A percentile compares a stretch with the other conserved stretches of the same genome.
phyloP scores from a whole-genome alignment of 768 basidiomycete species.

The Amanita rimosa region DNA sequence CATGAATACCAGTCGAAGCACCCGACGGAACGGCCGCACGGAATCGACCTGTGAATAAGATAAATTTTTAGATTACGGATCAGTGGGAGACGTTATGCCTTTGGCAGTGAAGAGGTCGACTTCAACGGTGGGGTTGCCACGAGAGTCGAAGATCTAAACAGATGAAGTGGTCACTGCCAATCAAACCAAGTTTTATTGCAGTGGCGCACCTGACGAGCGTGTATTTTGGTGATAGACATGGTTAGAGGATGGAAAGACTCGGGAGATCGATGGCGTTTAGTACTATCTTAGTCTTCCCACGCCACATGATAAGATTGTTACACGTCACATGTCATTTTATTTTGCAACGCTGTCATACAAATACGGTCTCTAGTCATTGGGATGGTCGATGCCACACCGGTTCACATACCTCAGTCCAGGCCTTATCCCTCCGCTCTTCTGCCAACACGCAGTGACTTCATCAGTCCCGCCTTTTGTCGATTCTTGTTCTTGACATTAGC shows the following conservation, averaged over 20 bases:
- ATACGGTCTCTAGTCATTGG: no score
- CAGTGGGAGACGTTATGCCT: conserved; percentile 33
- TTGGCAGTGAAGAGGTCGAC: conserved; percentile 83
- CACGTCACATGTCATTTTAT: not conserved
- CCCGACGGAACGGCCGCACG: conserved; percentile 95
- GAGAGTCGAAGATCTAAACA: conserved; percentile 94
- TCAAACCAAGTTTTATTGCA: not conserved
- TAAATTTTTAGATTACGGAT: not conserved
- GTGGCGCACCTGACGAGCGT: conserved; percentile 75
- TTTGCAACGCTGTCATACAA: not conserved
- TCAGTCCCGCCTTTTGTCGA: conserved; percentile 47
- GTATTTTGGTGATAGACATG: conserved; percentile 90
- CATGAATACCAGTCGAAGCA: conserved; percentile 96
- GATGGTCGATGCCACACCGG: not conserved
- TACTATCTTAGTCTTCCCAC: conserved; percentile 27
- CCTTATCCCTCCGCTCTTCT: conserved; percentile 31
- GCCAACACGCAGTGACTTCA: conserved; percentile 45
- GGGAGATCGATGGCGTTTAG: conserved; percentile 28
- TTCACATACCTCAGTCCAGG: conserved; percentile 11
- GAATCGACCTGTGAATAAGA: conserved; percentile 58
- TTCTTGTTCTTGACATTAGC: conserved; percentile 87
- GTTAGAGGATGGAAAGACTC: conserved; percentile 20
- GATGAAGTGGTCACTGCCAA: not conserved
- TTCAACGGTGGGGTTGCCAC: conserved; percentile 96
- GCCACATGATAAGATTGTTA: conserved; percentile 8